Conservation (phyloP, 106 monocot genomes). For the Allium sativum region DNA sequence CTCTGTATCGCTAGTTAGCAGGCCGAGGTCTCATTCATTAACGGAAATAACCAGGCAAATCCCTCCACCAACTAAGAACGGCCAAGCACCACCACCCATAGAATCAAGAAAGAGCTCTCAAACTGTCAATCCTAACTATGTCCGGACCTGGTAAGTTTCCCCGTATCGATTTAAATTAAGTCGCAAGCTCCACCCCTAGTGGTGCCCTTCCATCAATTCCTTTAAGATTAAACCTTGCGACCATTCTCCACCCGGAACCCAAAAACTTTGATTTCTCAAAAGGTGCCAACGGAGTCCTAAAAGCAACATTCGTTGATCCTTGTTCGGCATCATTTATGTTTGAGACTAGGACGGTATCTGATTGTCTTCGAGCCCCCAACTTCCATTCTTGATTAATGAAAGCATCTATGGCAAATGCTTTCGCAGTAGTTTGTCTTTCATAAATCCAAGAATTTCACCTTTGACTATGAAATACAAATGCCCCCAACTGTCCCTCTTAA, state of each 20-base stretch:
- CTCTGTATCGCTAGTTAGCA: conserved; percentile 14
- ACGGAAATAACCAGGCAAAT: conserved; percentile 33
- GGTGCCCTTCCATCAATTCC: too few relatives aligned
- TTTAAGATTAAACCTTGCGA: too few relatives aligned
- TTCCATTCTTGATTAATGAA: conserved; percentile 56
- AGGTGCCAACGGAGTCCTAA: conserved; percentile 31
- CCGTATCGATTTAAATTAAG: too few relatives aligned
- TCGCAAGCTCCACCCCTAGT: too few relatives aligned
- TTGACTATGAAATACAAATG: conserved; percentile 41
- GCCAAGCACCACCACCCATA: conserved; percentile 88
- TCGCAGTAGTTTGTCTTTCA: conserved; percentile 74
- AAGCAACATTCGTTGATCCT: conserved; percentile 48
- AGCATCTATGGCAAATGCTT: conserved; percentile 69
- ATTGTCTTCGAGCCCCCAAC: conserved; percentile 52
- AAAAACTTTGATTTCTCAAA: conserved; percentile 33
- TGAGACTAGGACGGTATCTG: conserved; percentile 48
- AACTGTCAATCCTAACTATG: too few relatives aligned
- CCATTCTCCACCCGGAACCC: conserved; percentile 16
- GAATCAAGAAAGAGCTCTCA: too few relatives aligned
- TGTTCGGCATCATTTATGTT: conserved; percentile 40
- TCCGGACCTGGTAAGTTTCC: too few relatives aligned
- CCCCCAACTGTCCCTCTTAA: too few relatives aligned
- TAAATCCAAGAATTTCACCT: conserved; percentile 87
- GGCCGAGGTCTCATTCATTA: conserved; percentile 28
- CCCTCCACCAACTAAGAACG: conserved; percentile 47